Base-by-base conservation (phyloP, 768 basidiomycete species). In the Cystobasidiopsis lactophilus region DNA sequence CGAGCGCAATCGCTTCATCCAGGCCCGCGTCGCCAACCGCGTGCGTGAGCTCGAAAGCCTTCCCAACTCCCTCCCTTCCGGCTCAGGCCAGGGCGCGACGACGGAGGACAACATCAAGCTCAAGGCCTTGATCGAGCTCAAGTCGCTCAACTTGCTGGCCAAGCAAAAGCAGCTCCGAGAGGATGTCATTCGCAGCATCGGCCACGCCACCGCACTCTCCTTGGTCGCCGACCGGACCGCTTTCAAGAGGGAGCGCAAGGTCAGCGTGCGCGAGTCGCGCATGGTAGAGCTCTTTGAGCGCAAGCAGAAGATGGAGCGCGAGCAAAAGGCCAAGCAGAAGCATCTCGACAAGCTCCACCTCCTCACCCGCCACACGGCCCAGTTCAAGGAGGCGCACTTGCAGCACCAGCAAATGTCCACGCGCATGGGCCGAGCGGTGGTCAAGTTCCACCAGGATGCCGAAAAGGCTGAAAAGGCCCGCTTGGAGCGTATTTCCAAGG, bases 401-500 rank as follows among this genome's bases (percentile, higher is more conserved):
- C 60, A 62, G 18, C 73, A 77, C 39, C 72, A 82, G 26, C 70
- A 74, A 24, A 79, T 81, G 53, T 69, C 73, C 57, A 46, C 57
- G 2, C 69, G 72, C 49, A 72, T 98, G 21, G 81, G 85, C 47
- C 77, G 78, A 56, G 74, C 81, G 1, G 80, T 98, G 5, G 69
- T 82, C 58, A 76, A 70, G 52, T 85, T 89, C 73, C 93, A 98
- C 65, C 71, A 71, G 16, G 77, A 79, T 58, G 86, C 88, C 1
- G 93, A 98, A 71, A 89, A 85, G 71, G 91, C 96, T 68, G 93
- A 98, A 66, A 85, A 89, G 75, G 86, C 88, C 66, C 77, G 91
- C 26, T 82, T 98, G 59, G 93, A 96, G 69, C 73, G 86, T 52
- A 78, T 98, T 41, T 79, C 82, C 43, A 96, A 96, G 71, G 93